Evolutionary conservation across 2,329 filamentous ascomycete species (phyloP).

Genomic region (Helotiales sp.): DNA sequence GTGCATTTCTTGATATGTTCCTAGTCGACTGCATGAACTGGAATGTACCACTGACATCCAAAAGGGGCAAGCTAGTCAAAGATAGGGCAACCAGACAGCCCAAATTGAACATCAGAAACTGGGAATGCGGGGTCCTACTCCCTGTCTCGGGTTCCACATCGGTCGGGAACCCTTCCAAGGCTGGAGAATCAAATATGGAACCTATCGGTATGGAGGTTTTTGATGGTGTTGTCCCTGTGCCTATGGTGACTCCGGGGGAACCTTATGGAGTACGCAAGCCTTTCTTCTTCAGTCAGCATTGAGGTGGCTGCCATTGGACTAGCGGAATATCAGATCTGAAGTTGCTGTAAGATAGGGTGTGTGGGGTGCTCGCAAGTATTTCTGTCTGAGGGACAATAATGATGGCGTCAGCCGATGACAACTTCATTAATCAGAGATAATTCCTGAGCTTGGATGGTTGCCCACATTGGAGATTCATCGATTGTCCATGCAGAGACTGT

Average conservation of each 20-base stretch:
- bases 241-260: slow-evolving; percentile 61
- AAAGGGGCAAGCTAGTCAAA: slow-evolving; percentile 74
- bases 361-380: not conserved
- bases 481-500: no score
- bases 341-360: not conserved
- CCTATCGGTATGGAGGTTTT: slow-evolving; percentile 45
- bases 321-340: not conserved
- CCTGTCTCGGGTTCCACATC: slow-evolving; percentile 44
- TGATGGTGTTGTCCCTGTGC: slow-evolving; percentile 56
- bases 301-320: not conserved
- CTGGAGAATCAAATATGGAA: slow-evolving; percentile 1
- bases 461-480: no score
- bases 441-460: no score
- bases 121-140: slow-evolving; percentile 90
- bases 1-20: not conserved
- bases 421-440: no score
- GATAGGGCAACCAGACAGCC: slow-evolving; percentile 65
- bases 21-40: not conserved
- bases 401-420: not conserved
- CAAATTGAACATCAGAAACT: slow-evolving; percentile 85
- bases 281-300: slow-evolving; percentile 27
- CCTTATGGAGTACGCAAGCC: slow-evolving; percentile 32
- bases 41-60: not conserved
- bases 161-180: not conserved
- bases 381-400: not conserved